A percentile compares a stretch with the other conserved stretches of the same genome.
These are phyloP conservation scores for Colletotrichum agaves DNA, from an alignment of 2,329 filamentous ascomycete genomes.

Conservation along the genomic window DNA sequence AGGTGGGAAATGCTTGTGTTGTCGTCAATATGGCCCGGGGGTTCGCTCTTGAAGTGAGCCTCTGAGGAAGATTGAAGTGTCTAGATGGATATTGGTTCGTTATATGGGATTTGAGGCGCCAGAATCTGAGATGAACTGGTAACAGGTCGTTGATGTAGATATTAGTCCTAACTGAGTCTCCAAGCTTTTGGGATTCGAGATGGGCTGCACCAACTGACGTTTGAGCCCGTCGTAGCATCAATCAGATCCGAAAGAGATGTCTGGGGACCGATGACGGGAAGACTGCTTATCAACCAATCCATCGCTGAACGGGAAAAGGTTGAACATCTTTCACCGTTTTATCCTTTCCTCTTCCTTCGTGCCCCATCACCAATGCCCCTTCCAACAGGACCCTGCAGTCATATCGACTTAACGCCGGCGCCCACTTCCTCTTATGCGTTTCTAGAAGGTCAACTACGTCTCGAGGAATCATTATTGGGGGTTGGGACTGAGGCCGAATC, in stretches of 20 bases:
- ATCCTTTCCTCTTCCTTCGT: no score
- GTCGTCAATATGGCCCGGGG: slow-evolving; percentile 17
- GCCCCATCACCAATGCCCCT: no score
- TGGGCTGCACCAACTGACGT: neutral
- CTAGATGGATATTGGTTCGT: no score
- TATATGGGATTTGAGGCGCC: neutral
- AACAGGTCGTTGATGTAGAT: neutral
- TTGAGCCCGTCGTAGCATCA: neutral
- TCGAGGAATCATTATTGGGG: neutral
- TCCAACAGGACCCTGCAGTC: no score
- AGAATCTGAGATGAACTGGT: neutral
- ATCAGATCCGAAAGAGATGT: no score
- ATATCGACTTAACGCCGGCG: neutral
- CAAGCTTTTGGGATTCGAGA: neutral
- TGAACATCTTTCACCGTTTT: no score
- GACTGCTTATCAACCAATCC: no score
- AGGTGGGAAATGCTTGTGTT: slow-evolving; percentile 40
- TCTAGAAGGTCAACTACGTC: slow-evolving; percentile 23
- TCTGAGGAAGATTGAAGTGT: no score
- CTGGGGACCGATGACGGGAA: no score
- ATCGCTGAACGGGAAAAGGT: no score
- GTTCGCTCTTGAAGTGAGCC: neutral
- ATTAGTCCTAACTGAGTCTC: no score
- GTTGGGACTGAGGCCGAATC: neutral
- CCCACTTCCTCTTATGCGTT: neutral